Conservation (phyloP, 345 rosid species). For the Excoecaria cochinchinensis region DNA sequence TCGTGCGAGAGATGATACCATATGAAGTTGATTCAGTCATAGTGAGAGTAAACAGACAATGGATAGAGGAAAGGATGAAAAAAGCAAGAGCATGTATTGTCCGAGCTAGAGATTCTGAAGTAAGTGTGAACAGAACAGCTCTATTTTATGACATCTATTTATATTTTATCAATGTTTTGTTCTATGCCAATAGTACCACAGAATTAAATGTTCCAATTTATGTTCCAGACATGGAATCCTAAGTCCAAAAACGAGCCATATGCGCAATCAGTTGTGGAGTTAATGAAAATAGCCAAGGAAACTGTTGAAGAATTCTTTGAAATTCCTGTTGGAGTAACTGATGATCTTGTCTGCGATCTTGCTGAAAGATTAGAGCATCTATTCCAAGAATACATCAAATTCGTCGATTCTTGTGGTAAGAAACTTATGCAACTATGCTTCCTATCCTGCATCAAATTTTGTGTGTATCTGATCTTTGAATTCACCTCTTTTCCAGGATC, state of each 20-base stretch:
- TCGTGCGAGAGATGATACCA: conserved; percentile 80
- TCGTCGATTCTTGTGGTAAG: conserved; percentile 82
- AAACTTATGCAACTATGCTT: neutral
- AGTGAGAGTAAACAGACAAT: conserved; percentile 48
- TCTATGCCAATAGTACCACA: neutral
- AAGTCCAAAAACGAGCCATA: conserved; percentile 91
- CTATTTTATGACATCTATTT: too few species aligned
- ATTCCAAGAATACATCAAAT: conserved; percentile 67
- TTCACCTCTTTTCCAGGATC: conserved; percentile 43
- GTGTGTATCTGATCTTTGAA: too few species aligned
- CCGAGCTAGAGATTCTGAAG: conserved; percentile 82
- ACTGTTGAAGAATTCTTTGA: conserved; percentile 76
- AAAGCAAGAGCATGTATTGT: conserved; percentile 43
- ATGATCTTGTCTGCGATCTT: conserved; percentile 68
- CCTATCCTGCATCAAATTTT: too few species aligned
- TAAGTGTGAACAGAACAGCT: conserved; percentile 17
- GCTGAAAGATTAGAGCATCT: conserved; percentile 65
- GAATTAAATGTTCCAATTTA: conserved; percentile 10
- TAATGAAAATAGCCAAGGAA: conserved; percentile 61
- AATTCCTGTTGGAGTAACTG: conserved; percentile 72
- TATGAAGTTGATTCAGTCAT: conserved; percentile 77
- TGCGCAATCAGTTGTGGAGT: conserved; percentile 67
- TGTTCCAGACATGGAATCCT: conserved; percentile 86
- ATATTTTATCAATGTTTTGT: too few species aligned
- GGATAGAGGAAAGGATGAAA: conserved; percentile 63